phyloP scores from a whole-genome alignment of 352 stramenopile species.

The Globisporangium alternatum region DNA sequence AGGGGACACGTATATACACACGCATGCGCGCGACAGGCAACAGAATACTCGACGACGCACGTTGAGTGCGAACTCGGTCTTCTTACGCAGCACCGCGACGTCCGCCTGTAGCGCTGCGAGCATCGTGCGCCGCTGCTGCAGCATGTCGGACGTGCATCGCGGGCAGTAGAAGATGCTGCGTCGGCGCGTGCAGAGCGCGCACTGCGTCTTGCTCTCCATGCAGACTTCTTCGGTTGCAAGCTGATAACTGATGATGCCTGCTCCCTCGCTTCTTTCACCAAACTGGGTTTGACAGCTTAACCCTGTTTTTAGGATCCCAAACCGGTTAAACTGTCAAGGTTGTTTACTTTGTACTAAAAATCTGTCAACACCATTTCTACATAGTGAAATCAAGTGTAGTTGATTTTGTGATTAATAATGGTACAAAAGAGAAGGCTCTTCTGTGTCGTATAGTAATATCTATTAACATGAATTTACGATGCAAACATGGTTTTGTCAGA shows the following conservation, averaged over 20 bases:
- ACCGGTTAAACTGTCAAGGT: too few relatives aligned
- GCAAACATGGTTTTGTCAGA: too few relatives aligned
- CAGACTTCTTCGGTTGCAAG: neutral
- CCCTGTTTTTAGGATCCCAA: too few relatives aligned
- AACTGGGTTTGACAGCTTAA: too few relatives aligned
- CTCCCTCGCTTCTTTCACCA: neutral
- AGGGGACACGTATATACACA: neutral
- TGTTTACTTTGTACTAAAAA: too few relatives aligned
- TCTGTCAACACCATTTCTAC: too few relatives aligned
- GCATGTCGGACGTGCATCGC: slow-evolving; percentile 57
- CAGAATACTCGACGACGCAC: slow-evolving; percentile 21
- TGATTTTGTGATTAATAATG: too few relatives aligned
- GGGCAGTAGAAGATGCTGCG: slow-evolving; percentile 58
- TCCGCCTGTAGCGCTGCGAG: slow-evolving; percentile 69
- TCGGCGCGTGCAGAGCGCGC: slow-evolving; percentile 49
- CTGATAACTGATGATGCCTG: neutral
- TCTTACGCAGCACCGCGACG: slow-evolving; percentile 76
- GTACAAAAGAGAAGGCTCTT: too few relatives aligned
- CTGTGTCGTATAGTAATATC: too few relatives aligned
- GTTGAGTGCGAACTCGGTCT: slow-evolving; percentile 63
- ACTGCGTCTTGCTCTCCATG: slow-evolving; percentile 27
- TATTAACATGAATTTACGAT: too few relatives aligned
- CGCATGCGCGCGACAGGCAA: neutral
- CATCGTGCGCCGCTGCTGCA: slow-evolving; percentile 81
- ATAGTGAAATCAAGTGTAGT: too few relatives aligned